A percentile compares a stretch with the other conserved stretches of the same genome.
phyloP scores from a whole-genome alignment of 345 rosid genomes.

The Erysimum cheiranthoides region DNA sequence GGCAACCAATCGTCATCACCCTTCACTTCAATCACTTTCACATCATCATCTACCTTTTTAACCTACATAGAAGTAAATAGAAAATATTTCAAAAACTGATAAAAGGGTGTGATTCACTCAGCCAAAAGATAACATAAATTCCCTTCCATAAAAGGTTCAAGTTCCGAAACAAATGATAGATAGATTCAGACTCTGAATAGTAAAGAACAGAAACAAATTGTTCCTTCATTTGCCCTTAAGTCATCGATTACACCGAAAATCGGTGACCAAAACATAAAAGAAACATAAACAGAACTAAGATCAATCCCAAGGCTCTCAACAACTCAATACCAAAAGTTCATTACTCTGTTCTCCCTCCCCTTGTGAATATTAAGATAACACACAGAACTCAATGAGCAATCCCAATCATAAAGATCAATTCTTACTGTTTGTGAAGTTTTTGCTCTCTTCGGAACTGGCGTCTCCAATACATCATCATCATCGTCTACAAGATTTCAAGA shows the following conservation, averaged over 20 bases:
- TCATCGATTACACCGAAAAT: background rate
- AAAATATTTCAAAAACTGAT: background rate
- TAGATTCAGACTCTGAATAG: background rate
- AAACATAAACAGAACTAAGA: background rate
- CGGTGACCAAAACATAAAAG: slow-evolving; percentile 1
- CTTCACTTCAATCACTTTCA: slow-evolving; percentile 47
- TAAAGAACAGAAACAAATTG: background rate
- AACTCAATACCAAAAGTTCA: background rate
- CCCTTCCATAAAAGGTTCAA: background rate
- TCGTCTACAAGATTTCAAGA: slow-evolving; percentile 41
- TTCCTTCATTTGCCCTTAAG: background rate
- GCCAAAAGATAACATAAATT: background rate
- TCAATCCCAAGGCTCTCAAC: background rate
- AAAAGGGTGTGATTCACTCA: background rate
- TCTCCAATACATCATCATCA: slow-evolving; percentile 38
- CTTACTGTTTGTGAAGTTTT: slow-evolving; percentile 33
- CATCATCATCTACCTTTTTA: slow-evolving; percentile 45
- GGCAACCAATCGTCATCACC: slow-evolving; percentile 79
- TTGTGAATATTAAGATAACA: background rate
- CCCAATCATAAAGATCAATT: slow-evolving; percentile 14
- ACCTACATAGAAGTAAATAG: slow-evolving; percentile 19
- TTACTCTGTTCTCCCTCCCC: background rate
- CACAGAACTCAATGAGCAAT: slow-evolving; percentile 2
- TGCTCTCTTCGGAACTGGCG: slow-evolving; percentile 26
- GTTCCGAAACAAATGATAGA: background rate